Evolutionary conservation across 2,329 filamentous ascomycete species (phyloP), one percentile per base, ranked within the genome.

Genomic region (Phoma sp.): DNA sequence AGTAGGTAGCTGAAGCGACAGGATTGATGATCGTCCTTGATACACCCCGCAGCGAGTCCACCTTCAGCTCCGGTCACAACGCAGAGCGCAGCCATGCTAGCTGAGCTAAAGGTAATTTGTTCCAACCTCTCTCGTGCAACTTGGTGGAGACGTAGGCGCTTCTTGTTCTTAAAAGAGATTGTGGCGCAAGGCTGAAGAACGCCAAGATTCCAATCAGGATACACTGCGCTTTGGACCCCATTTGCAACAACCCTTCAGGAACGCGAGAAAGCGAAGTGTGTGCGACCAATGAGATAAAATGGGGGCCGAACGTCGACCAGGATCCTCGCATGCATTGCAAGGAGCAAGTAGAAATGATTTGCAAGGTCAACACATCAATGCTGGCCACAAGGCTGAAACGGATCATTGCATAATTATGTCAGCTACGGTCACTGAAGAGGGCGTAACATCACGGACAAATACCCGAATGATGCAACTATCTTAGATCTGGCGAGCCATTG

Each of bases 121-220:
- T 40, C 23, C n/a, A 38, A 42, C 38, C 49, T 37, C 50, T 42
- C 39, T 34, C 11, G 40, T 52, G 23, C 18, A n/a, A 57, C 47
- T 12, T 5, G 7, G 36, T 15, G 23, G 33, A 32, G 36, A 28
- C 14, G 14, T 32, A 30, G 38, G 56, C 52, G 60, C 53, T 57
- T 53, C 58, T 37, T 32, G 36, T n/a, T 38, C 23, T 21, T 20
- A 33, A 29, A 38, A 50, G 43, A 17, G 37, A 3, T 42, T 28
- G 59, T 62, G 60, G 60, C 66, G 60, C 48, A 60, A 63, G 59
- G 64, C 66, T 66, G 64, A 61, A 42, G 51, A 56, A 39, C n/a
- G 42, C 57, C 53, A 66, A 62, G 54, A 56, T n/a, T 37, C 53
- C 28, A 51, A 45, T 51, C 33, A 6, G 40, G 15, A 21, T 9